A percentile compares a stretch with the other conserved stretches of the same genome.
These are phyloP conservation scores for Corynascus novoguineensis DNA, from an alignment of 495 filamentous ascomycete species.

Conservation along the genomic window DNA sequence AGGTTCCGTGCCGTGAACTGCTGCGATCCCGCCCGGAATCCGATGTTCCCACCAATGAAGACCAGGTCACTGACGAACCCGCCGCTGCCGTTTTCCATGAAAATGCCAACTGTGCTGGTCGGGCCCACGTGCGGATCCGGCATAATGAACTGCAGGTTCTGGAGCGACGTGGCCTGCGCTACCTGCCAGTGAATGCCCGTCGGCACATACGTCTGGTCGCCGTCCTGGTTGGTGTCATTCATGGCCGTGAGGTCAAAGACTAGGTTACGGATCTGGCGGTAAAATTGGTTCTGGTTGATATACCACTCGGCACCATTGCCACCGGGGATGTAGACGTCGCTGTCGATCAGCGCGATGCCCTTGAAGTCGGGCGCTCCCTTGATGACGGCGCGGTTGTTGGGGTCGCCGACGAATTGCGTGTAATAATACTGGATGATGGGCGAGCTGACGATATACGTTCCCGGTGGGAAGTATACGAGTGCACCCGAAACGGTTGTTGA, in stretches of 20 bases:
- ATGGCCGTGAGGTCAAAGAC: slow-evolving; percentile 70
- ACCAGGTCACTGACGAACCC: slow-evolving; percentile 67
- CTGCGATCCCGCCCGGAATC: slow-evolving; percentile 64
- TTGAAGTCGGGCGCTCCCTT: no score
- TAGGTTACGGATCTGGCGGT: slow-evolving; percentile 85
- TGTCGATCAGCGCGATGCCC: no score
- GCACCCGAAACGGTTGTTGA: background rate
- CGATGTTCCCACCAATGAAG: slow-evolving; percentile 63
- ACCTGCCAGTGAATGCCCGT: slow-evolving; percentile 93
- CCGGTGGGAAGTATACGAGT: background rate
- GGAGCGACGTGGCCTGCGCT: slow-evolving; percentile 78
- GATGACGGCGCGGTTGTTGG: background rate
- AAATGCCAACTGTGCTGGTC: slow-evolving; percentile 68
- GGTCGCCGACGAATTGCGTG: background rate
- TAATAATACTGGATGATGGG: background rate
- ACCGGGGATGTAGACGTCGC: no score
- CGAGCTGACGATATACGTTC: background rate
- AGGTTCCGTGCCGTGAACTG: slow-evolving; percentile 89
- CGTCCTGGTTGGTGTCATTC: no score
- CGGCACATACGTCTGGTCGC: background rate
- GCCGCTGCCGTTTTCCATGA: slow-evolving; percentile 69
- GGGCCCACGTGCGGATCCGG: no score
- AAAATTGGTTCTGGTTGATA: slow-evolving; percentile 90
- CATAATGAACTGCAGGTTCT: slow-evolving; percentile 72
- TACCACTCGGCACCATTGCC: no score